Conservation (phyloP, 2,329 filamentous ascomycete species). For the Ophiostoma ips region DNA sequence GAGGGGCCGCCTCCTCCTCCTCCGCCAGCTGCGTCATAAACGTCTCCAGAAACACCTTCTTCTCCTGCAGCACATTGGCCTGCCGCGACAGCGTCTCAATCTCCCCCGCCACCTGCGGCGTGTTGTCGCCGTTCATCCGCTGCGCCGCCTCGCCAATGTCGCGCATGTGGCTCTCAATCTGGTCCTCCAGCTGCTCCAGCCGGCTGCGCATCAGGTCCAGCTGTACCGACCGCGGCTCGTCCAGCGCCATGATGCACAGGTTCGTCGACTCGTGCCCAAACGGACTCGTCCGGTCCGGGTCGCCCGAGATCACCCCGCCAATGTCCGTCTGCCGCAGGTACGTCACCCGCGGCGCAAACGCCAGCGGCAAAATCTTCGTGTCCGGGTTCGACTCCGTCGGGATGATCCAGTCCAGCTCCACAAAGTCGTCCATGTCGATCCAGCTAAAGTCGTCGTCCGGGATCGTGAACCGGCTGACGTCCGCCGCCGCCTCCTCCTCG, state of each 20-base stretch:
- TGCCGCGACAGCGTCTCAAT: slow-evolving; percentile 47
- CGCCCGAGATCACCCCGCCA: slow-evolving; percentile 62
- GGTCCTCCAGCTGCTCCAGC: slow-evolving; percentile 61
- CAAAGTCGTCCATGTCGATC: slow-evolving; percentile 99
- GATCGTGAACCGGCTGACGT: slow-evolving; percentile 83
- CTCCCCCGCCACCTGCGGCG: slow-evolving; percentile 35
- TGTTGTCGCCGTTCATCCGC: slow-evolving; percentile 36
- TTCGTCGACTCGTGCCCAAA: slow-evolving; percentile 93
- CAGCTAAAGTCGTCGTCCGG: slow-evolving; percentile 90
- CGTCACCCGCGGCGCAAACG: slow-evolving; percentile 85
- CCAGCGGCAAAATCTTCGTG: slow-evolving; percentile 85
- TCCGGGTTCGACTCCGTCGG: slow-evolving; percentile 82
- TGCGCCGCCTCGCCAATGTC: slow-evolving; percentile 65
- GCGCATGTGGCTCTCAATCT: slow-evolving; percentile 61
- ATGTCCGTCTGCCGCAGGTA: slow-evolving; percentile 97
- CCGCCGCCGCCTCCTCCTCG: slow-evolving; percentile 42
- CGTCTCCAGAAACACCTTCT: slow-evolving; percentile 42
- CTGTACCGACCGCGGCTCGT: slow-evolving; percentile 80
- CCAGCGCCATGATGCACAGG: slow-evolving; percentile 84
- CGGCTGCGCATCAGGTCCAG: slow-evolving; percentile 71
- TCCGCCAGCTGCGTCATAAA: slow-evolving; percentile 39
- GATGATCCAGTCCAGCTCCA: slow-evolving; percentile 92
- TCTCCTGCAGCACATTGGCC: slow-evolving; percentile 40
- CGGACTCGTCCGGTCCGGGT: slow-evolving; percentile 67
- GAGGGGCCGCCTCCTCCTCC: slow-evolving; percentile 21